phyloP scores from a whole-genome alignment of 108 stramenopile genomes.

The Skeletonema marinoi region DNA sequence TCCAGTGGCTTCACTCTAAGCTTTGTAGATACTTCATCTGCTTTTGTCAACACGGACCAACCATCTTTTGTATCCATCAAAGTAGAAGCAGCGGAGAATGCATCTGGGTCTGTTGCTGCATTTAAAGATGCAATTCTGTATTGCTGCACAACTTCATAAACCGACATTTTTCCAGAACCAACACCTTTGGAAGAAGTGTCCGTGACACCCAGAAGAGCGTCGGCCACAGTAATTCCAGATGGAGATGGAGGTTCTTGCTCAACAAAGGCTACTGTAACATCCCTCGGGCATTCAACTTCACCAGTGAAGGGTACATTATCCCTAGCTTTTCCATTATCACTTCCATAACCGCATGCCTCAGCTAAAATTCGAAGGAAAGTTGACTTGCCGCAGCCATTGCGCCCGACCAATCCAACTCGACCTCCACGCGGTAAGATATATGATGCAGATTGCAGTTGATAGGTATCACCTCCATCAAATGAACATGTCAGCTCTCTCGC shows the following conservation, averaged over 20 bases:
- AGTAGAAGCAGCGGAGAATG: constrained; percentile 62
- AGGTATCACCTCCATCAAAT: constrained; percentile 67
- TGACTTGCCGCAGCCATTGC: constrained; percentile 81
- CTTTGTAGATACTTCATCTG: constrained; percentile 78
- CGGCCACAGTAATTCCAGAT: no score
- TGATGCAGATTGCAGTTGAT: constrained; percentile 71
- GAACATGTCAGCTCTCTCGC: constrained; percentile 41
- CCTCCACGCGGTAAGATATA: constrained; percentile 74
- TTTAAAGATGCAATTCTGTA: constrained; percentile 56
- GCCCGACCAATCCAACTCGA: constrained; percentile 69
- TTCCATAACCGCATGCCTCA: constrained; percentile 43
- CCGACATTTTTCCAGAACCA: constrained; percentile 25
- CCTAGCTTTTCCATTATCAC: neutral
- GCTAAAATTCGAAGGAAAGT: constrained; percentile 76
- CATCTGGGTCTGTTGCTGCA: constrained; percentile 64
- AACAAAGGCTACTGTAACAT: constrained; percentile 65
- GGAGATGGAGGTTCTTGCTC: constrained; percentile 83
- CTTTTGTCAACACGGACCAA: constrained; percentile 78
- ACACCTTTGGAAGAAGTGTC: neutral
- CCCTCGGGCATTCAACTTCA: constrained; percentile 45
- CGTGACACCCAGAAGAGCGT: no score
- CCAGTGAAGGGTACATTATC: constrained; percentile 64
- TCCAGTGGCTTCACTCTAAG: constrained; percentile 70
- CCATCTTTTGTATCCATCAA: constrained; percentile 73
- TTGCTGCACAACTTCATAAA: constrained; percentile 62